phyloP scores from a whole-genome alignment of 805 yeast species.

The Peterozyma xylosa region DNA sequence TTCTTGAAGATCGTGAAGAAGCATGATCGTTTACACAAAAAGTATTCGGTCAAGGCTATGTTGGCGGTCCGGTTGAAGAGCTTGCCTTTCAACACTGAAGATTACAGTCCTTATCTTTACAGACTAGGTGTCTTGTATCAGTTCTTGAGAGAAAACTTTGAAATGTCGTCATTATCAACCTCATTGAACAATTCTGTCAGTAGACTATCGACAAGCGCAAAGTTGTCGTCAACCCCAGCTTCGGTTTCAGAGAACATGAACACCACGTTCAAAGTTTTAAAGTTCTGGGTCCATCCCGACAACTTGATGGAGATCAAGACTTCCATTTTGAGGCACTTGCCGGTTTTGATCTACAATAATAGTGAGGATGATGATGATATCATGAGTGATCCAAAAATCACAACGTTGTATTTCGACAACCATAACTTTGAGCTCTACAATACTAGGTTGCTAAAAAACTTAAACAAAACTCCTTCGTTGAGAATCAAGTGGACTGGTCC shows the following conservation, averaged over 20 bases:
- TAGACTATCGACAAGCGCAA: constrained; percentile 35
- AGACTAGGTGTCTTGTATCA: constrained; percentile 77
- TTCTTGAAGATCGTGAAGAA: constrained; percentile 91
- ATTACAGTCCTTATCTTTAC: constrained; percentile 84
- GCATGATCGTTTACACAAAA: constrained; percentile 86
- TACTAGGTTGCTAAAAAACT: constrained; percentile 63
- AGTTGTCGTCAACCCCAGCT: constrained; percentile 23
- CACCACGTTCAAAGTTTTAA: constrained; percentile 19
- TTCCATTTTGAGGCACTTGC: constrained; percentile 86
- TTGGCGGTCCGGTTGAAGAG: constrained; percentile 81
- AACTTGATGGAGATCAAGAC: constrained; percentile 96
- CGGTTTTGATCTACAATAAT: constrained; percentile 72
- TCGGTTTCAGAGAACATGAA: constrained; percentile 12
- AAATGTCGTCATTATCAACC: constrained; percentile 18
- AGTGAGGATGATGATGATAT: constrained; percentile 36
- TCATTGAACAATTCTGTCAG: constrained; percentile 38
- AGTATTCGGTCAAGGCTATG: constrained; percentile 84
- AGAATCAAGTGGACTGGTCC: constrained; percentile 91
- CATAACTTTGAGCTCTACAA: constrained; percentile 78
- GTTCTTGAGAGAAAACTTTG: constrained; percentile 63
- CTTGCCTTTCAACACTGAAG: constrained; percentile 90
- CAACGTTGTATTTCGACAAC: constrained; percentile 85
- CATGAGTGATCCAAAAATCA: constrained; percentile 67
- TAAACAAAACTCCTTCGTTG: constrained; percentile 58
- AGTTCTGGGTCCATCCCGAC: constrained; percentile 97